Evolutionary conservation across 768 basidiomycete species (phyloP).

Genomic region (Gymnopilus dilepis): DNA sequence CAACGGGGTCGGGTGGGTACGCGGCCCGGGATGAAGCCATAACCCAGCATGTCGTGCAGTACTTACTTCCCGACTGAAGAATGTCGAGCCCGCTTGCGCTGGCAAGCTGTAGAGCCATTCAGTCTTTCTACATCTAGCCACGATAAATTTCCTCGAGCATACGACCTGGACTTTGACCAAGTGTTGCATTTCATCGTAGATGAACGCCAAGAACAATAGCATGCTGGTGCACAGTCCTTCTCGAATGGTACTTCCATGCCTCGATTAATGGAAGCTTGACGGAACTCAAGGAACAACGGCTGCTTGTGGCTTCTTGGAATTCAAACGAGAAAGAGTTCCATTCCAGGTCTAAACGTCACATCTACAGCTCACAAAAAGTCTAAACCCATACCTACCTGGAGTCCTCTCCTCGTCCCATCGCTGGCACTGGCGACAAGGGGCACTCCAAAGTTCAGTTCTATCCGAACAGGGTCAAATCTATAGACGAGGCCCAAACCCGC

Average conservation of each 20-base stretch:
- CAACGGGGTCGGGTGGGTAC: neutral
- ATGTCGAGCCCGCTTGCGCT: too few species aligned
- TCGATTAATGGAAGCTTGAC: neutral
- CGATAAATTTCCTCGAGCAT: too few species aligned
- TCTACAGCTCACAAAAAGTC: conserved; percentile 63
- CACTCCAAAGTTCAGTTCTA: conserved; percentile 88
- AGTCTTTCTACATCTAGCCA: too few species aligned
- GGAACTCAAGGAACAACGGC: neutral
- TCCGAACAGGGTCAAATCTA: conserved; percentile 79
- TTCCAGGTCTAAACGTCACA: neutral
- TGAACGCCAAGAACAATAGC: too few species aligned
- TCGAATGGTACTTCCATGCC: neutral
- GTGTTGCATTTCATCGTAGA: too few species aligned
- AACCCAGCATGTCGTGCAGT: too few species aligned
- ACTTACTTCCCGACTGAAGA: too few species aligned
- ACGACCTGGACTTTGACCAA: too few species aligned
- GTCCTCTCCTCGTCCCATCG: conserved; percentile 70
- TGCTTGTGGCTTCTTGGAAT: neutral
- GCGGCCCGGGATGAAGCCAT: too few species aligned
- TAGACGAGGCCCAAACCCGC: conserved; percentile 86
- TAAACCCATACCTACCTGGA: conserved; percentile 83
- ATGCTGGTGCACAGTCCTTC: too few species aligned
- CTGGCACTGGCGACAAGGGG: conserved; percentile 73
- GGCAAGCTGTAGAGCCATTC: too few species aligned
- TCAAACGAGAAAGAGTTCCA: neutral